phyloP scores from a whole-genome alignment of 1,284 basidiomycete genomes.

The Leccinum griseonigrum region DNA sequence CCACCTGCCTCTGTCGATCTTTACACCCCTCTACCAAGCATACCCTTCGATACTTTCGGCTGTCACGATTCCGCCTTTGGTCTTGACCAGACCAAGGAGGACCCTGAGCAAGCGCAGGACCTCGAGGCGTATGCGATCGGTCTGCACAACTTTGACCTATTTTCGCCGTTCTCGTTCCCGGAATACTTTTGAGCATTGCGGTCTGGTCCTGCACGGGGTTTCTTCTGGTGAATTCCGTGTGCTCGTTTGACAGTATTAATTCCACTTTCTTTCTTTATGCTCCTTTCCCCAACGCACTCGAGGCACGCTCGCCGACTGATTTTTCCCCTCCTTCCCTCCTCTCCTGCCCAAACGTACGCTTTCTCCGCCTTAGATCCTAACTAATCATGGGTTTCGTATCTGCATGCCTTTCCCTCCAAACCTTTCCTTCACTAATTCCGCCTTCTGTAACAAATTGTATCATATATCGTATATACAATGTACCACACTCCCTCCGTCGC shows the following conservation, averaged over 20 bases:
- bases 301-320: background rate
- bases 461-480: background rate
- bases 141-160: constrained; percentile 25
- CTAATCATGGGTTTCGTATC: background rate
- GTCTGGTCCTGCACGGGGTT: background rate
- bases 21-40: constrained; percentile 1
- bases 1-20: constrained; percentile 1
- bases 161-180: constrained; percentile 26
- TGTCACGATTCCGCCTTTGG: constrained; percentile 1
- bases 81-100: constrained; percentile 12
- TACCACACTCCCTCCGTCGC: background rate
- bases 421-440: background rate
- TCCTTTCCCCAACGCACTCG: background rate
- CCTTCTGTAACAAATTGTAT: background rate
- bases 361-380: background rate
- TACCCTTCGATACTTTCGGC: constrained; percentile 2
- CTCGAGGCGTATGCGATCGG: constrained; percentile 33
- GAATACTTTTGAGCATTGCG: constrained; percentile 15
- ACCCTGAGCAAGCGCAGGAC: constrained; percentile 24
- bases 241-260: background rate
- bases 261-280: background rate
- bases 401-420: background rate
- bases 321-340: background rate
- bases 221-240: background rate
- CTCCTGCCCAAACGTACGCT: background rate